Evolutionary conservation across 768 basidiomycete species (phyloP).

Genomic region (Mycena capillaripes): DNA sequence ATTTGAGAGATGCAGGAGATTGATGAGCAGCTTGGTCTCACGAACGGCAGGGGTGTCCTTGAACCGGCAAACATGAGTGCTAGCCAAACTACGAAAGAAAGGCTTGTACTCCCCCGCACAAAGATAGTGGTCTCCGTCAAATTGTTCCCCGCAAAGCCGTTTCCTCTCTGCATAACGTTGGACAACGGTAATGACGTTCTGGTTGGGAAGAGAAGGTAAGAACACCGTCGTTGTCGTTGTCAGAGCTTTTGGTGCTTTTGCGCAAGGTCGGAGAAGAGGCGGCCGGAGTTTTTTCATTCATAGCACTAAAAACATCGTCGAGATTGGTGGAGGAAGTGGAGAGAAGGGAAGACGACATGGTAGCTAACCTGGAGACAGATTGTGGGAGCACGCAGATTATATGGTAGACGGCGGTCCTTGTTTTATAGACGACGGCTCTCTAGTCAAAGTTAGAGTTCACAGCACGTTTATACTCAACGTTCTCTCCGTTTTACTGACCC

Average conservation of each 20-base stretch:
- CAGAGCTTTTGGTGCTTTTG: not conserved
- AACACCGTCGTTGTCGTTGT: not conserved
- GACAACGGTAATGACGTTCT: not conserved
- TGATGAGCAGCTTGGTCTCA: not conserved
- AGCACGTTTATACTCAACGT: no score
- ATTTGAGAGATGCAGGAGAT: constrained; percentile 11
- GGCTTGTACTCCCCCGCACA: not conserved
- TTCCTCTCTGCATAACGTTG: not conserved
- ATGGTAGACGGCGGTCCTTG: no score
- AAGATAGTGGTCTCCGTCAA: not conserved
- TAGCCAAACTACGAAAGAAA: not conserved
- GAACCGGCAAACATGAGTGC: not conserved
- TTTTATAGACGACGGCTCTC: no score
- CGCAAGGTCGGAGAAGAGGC: not conserved
- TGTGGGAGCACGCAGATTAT: no score
- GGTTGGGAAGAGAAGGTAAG: not conserved
- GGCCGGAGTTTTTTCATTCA: not conserved
- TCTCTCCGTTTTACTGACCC: no score
- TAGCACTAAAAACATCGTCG: not conserved
- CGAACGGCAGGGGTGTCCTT: not conserved
- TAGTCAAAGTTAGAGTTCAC: no score
- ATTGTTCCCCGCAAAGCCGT: not conserved
- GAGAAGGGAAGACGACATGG: not conserved
- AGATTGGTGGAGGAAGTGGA: not conserved
- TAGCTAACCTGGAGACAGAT: no score